Base-by-base conservation (phyloP, 306 rosid species). In the Phaseolus lunatus region DNA sequence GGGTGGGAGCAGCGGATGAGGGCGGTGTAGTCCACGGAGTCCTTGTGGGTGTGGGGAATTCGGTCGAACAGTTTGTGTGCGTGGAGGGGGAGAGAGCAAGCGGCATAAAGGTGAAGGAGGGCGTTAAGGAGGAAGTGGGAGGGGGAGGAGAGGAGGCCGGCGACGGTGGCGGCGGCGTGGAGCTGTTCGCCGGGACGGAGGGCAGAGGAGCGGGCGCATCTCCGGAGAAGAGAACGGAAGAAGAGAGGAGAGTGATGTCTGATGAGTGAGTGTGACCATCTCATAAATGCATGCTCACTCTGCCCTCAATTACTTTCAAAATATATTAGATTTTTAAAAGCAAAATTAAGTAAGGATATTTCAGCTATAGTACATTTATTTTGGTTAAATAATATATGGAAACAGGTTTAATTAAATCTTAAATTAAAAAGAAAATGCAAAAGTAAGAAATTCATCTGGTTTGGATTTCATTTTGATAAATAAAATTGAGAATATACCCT, bases 1-100 rank as follows among this genome's bases (percentile, higher is more conserved):
- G 88, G 89, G 16, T 72, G 53, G 76, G 67, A 81, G 83, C 86
- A 69, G 26, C 89, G 82, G 75, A 92, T 83, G 44, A 92, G 81
- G 26, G 87, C 23, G 27, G 97, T 92, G 88, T 87, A 92, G 81
- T 90, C 96, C 9, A 88, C 86, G 11, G 86, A 66, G 78, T 90
- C 97, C 45, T 85, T 89, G 75, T 83, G 92, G 13, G 88, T 83
- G 31, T 71, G 70, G 69, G 96, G 96, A 68, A 92, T 90, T 87
- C 80, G 74, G 31, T 80, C 87, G 78, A 92, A 90, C 86, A 90
- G 35, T 26, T 80, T 63, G 56, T 53, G 86, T 0, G 96, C 92
- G 62, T 53, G 71, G 0, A 44, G 52, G 20, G 81, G 85, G 3
- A 66, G 72, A 4, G 82, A 11, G 47, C 74, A 82, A 0, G 84